Conservation (phyloP, 805 yeast species). For the Metschnikowia lunata region DNA sequence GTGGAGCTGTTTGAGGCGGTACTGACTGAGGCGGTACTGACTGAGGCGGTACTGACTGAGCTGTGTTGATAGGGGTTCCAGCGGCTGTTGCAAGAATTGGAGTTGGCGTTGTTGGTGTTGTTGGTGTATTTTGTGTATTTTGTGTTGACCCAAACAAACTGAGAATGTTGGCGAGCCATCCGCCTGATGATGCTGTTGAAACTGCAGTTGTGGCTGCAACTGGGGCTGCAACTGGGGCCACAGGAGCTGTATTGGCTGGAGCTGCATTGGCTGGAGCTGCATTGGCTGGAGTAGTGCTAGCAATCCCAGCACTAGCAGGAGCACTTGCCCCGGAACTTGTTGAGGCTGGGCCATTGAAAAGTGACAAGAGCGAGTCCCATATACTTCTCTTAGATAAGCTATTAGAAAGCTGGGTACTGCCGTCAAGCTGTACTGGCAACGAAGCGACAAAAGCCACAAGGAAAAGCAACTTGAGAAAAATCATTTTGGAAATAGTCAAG, state of each 20-base stretch:
- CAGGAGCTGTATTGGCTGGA: slow-evolving; percentile 1
- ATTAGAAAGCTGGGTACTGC: not conserved
- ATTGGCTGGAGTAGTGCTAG: not conserved
- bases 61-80: too few relatives aligned
- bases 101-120: too few relatives aligned
- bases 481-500: not conserved
- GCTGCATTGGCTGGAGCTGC: not conserved
- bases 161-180: slow-evolving; percentile 1
- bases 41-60: too few relatives aligned
- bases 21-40: too few relatives aligned
- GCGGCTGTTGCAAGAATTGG: too few relatives aligned
- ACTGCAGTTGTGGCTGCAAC: slow-evolving; percentile 3
- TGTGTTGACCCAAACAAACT: not conserved
- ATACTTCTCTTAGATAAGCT: slow-evolving; percentile 5
- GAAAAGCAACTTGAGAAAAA: slow-evolving; percentile 5
- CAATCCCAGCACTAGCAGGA: slow-evolving; percentile 1
- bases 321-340: not conserved
- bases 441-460: slow-evolving; percentile 8
- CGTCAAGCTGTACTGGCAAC: slow-evolving; percentile 4
- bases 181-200: slow-evolving; percentile 3
- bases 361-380: slow-evolving; percentile 1
- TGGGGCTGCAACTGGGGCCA: not conserved
- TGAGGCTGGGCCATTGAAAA: not conserved
- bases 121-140: too few relatives aligned
- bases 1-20: too few relatives aligned